Evolutionary conservation across 1,139 yeast species (phyloP).

Genomic region (Taiozyma sp.): DNA sequence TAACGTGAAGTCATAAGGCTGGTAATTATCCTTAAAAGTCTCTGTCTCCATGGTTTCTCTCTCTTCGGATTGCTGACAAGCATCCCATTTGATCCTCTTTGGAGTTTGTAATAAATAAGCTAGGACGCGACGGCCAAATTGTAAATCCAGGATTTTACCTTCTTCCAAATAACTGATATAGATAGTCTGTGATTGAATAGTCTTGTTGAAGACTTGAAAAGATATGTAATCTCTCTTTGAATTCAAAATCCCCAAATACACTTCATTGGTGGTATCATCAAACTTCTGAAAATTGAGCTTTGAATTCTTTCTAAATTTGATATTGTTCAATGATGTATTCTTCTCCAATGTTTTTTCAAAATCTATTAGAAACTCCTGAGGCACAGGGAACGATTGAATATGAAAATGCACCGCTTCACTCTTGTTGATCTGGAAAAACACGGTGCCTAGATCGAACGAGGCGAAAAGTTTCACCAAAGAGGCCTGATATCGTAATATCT

Average conservation of each 20-base stretch:
- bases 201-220: conserved; percentile 32
- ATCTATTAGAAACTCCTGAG: conserved; percentile 35
- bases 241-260: conserved; percentile 29
- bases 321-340: conserved; percentile 45
- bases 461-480: conserved; percentile 41
- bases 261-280: conserved; percentile 21
- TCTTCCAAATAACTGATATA: conserved; percentile 26
- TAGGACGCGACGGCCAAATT: conserved; percentile 73
- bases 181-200: conserved; percentile 25
- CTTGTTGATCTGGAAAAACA: conserved; percentile 60
- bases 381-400: conserved; percentile 59
- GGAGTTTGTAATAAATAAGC: conserved; percentile 57
- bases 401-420: conserved; percentile 58
- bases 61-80: conserved; percentile 54
- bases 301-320: conserved; percentile 40
- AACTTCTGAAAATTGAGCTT: conserved; percentile 37
- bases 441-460: conserved; percentile 37
- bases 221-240: conserved; percentile 33
- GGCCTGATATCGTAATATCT: conserved; percentile 37
- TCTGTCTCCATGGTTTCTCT: conserved; percentile 62
- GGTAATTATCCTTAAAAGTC: conserved; percentile 47
- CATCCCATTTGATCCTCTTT: conserved; percentile 68
- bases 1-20: conserved; percentile 36
- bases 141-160: conserved; percentile 50
- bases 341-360: conserved; percentile 35